These are phyloP conservation scores for Neurospora sp. DNA, from an alignment of 495 filamentous ascomycete species.

Conservation along the genomic window DNA sequence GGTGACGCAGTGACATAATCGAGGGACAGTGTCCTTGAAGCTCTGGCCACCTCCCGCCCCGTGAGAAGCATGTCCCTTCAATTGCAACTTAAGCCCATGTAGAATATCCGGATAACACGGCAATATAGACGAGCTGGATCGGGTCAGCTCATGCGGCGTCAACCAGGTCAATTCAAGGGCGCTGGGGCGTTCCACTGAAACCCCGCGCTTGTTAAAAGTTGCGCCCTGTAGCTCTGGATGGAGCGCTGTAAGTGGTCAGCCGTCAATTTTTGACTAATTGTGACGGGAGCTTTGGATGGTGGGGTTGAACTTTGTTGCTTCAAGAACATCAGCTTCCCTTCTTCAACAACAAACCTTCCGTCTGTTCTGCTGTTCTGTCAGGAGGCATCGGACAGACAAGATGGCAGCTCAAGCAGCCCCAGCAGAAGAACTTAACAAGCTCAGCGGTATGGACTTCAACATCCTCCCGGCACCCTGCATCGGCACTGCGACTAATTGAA, in stretches of 20 bases:
- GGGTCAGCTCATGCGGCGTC: neutral
- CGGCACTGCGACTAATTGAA: neutral
- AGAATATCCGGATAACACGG: neutral
- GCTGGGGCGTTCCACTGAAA: neutral
- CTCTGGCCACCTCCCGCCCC: neutral
- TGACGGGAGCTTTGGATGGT: neutral
- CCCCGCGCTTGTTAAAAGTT: neutral
- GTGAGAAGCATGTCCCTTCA: neutral
- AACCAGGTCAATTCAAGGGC: neutral
- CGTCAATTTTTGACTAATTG: neutral
- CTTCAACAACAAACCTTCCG: neutral
- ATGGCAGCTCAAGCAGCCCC: constrained; percentile 36
- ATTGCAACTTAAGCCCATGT: neutral
- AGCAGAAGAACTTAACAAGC: constrained; percentile 32
- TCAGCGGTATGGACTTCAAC: constrained; percentile 24
- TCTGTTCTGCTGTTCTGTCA: neutral
- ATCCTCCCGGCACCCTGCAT: neutral
- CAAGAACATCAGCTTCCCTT: neutral
- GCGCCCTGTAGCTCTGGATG: neutral
- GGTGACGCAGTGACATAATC: neutral
- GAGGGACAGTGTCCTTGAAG: neutral
- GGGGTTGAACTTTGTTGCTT: neutral
- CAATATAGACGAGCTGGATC: neutral
- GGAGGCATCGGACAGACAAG: neutral
- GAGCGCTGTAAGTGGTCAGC: neutral